Base-by-base conservation (phyloP, 2,329 filamentous ascomycete genomes). In the Penicillium sp. region DNA sequence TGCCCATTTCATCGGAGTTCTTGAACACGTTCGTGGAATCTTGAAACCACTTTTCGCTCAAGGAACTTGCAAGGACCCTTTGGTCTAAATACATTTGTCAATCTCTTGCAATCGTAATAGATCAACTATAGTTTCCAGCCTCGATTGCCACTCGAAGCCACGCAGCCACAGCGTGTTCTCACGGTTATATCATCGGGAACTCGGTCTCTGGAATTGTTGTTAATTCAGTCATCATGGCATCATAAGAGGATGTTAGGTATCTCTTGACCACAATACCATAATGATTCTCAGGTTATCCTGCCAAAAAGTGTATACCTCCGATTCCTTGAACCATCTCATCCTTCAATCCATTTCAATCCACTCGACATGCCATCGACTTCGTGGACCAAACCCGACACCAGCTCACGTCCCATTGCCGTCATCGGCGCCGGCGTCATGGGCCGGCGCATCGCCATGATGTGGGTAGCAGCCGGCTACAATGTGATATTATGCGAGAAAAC, bases 361-460 rank as follows among this genome's bases (percentile, higher is more conserved):
- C 28, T 26, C 25, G 45, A 10, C 18, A 50, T 52, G 47, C 32
- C 42, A n/a, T 35, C 41, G 13, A 36, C 39, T 12, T 30, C 47
- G 2, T 53, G 48, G 50, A 45, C 31, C 15, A 42, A 32, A 12
- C 51, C 47, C 4, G 45, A 54, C 27, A 51, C 45, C 27, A 46
- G 22, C 13, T 42, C 31, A 13, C 45, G 51, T 16, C 50, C 50
- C n/a, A 42, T 54, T n/a, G 47, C 49, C 31, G 31, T 54, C 2
- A 37, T 52, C 28, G 49, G 51, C 34, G 38, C 37, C 32, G 49
- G 51, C 20, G 37, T 51, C 5, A 46, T 52, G 37, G 51, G 49
- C 36, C 49, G 51, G 7, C 41, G 51, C 15, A 41, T 54, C n/a
- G 28, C 23, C 12, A 54, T 47, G 47, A 54, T 54, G 51, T 52